Base-by-base conservation (phyloP, 805 yeast genomes). In the Candida sithepensis region DNA sequence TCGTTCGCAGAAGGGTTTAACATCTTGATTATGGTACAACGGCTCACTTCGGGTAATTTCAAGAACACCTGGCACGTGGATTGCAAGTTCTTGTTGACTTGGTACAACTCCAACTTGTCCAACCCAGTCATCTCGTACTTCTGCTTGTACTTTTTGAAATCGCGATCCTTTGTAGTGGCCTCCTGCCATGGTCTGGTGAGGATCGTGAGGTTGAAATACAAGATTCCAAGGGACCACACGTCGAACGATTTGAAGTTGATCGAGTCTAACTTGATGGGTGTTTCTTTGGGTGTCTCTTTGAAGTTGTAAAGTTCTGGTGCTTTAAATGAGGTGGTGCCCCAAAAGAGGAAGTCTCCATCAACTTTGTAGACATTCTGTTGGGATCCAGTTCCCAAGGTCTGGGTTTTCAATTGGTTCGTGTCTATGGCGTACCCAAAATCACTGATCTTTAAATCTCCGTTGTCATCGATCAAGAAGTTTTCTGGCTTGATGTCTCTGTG, bases 401-500 rank as follows among this genome's bases (percentile, higher is more conserved):
- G n/a, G n/a, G n/a, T n/a, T 10, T 50, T 51, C 1, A 62, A 22
- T 7, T 57, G 46, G 26, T 54, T 49, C 28, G 71, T 55, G 52
- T 73, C 68, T 13, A 76, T 46, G 13, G 78, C 72, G 61, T 72
- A 77, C 2, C 82, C 82, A 54, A 79, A 79, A 56, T 79, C 84
- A 20, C 71, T 64, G 39, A 77, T 65, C 43, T 73, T 71, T 34
- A 78, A 61, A 12, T 60, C 60, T 3, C 84, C 84, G 13, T 62
- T 54, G 9, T 55, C 58, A 54, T 72, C 79, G 39, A 78, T 70
- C 20, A 79, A 57, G 39, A 74, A 67, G 58, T 79, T 79, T 49
- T 78, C 83, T 2, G 83, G 82, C 53, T 78, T 78, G 40, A 78
- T 60, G 52, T 78, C 84, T 21, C 82, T 54, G 54, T 78, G 84